These are phyloP conservation scores for Cucumis hystrix DNA, from an alignment of 306 rosid genomes.

Conservation along the genomic window DNA sequence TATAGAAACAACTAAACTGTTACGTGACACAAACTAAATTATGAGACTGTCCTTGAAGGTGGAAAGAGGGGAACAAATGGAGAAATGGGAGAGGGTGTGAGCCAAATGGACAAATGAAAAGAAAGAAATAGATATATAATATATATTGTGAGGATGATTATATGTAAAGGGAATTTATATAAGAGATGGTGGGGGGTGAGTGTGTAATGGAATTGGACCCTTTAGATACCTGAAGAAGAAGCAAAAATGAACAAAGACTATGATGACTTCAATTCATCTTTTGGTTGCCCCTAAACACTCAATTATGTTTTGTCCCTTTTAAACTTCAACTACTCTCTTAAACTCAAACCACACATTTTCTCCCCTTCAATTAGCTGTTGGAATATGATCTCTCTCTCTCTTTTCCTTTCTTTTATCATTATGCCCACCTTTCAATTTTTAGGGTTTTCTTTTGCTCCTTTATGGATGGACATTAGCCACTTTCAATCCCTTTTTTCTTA, in stretches of 20 bases:
- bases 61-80: background rate
- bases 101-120: background rate
- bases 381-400: conserved; percentile 3
- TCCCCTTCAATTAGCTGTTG: background rate
- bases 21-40: too few relatives aligned
- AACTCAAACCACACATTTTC: background rate
- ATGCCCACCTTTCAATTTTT: background rate
- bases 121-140: background rate
- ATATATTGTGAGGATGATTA: too few relatives aligned
- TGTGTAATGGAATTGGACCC: background rate
- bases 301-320: background rate
- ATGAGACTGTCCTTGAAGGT: too few relatives aligned
- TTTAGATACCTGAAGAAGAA: background rate
- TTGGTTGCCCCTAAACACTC: background rate
- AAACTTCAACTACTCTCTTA: background rate
- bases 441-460: background rate
- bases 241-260: conserved; percentile 4
- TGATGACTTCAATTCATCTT: background rate
- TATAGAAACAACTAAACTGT: too few relatives aligned
- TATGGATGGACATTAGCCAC: background rate
- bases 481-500: background rate
- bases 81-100: background rate
- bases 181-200: background rate
- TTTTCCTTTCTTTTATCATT: background rate
- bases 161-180: too few relatives aligned